Base-by-base conservation (phyloP, 2,329 filamentous ascomycete species). In the Venturia pyrina region DNA sequence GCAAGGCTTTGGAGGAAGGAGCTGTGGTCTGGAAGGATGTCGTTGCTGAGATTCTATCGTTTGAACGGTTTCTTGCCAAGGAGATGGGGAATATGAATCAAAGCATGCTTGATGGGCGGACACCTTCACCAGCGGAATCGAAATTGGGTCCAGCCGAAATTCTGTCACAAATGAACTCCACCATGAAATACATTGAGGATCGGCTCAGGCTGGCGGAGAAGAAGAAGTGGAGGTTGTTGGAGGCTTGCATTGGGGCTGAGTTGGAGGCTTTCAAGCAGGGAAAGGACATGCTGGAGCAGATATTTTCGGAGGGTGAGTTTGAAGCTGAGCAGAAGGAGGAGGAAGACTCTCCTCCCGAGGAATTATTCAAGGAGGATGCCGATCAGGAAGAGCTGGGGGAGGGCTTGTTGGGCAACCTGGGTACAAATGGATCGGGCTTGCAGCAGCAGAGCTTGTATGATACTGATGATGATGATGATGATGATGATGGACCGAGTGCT, bases 241-340 rank as follows among this genome's bases (percentile, higher is more conserved):
- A 92, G 5, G 89, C 85, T 63, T 89, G 89, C 13, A 86, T 93
- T 43, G 88, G 89, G 0, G 89, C 90, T 0, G 90, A 91, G 73
- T 72, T 89, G 1, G 86, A 88, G 67, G 87, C 87, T 2, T 87
- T 90, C 67, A 78, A 77, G 41, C 83, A 87, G 70, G 87, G 86
- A 0, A 81, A 82, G 69, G 74, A 78, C 3, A 78, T 90, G 53
- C 76, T 90, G n/a, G 72, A 78, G 48, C 72, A 75, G 13, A 73
- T 75, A 13, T 70, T 80, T 5, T 41, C 56, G 37, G 28, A 62
- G 11, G 40, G 5, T 21, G 28, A 43, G 21, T 44, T 6, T 68
- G 41, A 67, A 37, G 21, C 5, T n/a, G 63, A 34, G 13, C 40
- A 21, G 34, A 50, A 53, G 40, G 21, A 21, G 13, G 50, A 56